Evolutionary conservation across 192 early-diverging fungal genomes (phyloP), one percentile per base, ranked within the genome.

Genomic region (Physocladia obscura): DNA sequence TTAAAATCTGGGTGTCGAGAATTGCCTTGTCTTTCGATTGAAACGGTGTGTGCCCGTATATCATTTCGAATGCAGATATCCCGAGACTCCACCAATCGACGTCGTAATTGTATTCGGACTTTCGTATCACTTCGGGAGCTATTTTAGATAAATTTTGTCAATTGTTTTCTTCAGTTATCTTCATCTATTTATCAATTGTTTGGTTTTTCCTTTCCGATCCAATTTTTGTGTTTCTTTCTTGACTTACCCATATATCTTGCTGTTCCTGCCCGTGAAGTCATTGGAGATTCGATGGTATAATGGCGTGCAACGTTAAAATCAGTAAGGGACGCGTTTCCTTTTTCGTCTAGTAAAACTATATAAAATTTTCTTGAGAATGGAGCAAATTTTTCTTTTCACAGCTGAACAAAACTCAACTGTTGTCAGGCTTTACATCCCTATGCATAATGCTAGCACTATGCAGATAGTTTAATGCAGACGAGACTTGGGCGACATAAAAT

Each of bases 61-160:
- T 72, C 57, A 89, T 87, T 77, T 98, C 96, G 80, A 91, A 96
- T 72, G 93, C 84, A 31, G 91, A 82, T 3, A 97, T 89, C 17
- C 96, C 96, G 21, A 97, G 70, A 22, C 89, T 89, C 96, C 96
- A 98, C 93, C 93, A 98, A 76, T 98, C 96, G 13, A 96, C 91
- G 39, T 84, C 86, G 27, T 84, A 82, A 11, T 78, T 87, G 77
- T 97, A 97, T 1, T 92, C 93, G 13, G 17, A 15, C 2, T 64
- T 61, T 24, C 82, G 57, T 2, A 81, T 39, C 11, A 81, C 30
- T 57, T 81, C 79, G 2, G 79, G 79, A 2, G 79, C 79, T 63
- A 36, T 0, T 17, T 47, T 47, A 47, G n/a, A n/a, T n/a, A n/a
- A n/a, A n/a, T n/a, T n/a, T n/a, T n/a, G n/a, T n/a, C n/a, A n/a